These are phyloP conservation scores for Gossypium turneri DNA, from an alignment of 345 rosid species.

Conservation along the genomic window DNA sequence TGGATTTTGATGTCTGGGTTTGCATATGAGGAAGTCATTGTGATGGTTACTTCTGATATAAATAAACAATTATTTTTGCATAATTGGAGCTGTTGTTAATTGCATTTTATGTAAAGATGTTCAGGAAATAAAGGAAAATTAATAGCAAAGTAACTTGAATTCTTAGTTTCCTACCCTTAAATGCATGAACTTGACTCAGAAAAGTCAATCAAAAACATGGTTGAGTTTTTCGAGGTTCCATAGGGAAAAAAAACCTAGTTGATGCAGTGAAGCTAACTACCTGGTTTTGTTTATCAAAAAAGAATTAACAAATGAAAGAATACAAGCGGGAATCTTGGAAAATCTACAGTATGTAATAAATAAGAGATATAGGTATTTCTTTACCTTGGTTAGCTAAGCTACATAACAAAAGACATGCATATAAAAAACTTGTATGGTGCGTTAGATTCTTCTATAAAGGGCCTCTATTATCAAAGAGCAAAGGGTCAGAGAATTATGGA, in stretches of 20 bases:
- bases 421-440: not conserved
- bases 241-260: not conserved
- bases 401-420: not conserved
- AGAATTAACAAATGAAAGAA: not conserved
- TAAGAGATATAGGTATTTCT: not conserved
- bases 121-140: too few relatives aligned
- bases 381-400: conserved; percentile 7
- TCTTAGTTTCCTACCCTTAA: not conserved
- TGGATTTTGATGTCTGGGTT: not conserved
- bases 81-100: too few relatives aligned
- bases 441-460: not conserved
- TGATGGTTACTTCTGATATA: not conserved
- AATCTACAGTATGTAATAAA: not conserved
- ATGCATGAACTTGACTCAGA: not conserved
- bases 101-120: too few relatives aligned
- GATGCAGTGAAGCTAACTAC: not conserved
- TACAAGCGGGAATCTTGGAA: not conserved
- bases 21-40: not conserved
- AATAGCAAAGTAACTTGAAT: not conserved
- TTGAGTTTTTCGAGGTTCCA: conserved; percentile 7
- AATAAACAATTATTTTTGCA: not conserved
- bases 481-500: conserved; percentile 16
- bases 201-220: not conserved
- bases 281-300: not conserved
- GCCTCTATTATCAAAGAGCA: not conserved